Conservation (phyloP, 371 early-diverging fungal species). For the Saksenaea vasiformis region DNA sequence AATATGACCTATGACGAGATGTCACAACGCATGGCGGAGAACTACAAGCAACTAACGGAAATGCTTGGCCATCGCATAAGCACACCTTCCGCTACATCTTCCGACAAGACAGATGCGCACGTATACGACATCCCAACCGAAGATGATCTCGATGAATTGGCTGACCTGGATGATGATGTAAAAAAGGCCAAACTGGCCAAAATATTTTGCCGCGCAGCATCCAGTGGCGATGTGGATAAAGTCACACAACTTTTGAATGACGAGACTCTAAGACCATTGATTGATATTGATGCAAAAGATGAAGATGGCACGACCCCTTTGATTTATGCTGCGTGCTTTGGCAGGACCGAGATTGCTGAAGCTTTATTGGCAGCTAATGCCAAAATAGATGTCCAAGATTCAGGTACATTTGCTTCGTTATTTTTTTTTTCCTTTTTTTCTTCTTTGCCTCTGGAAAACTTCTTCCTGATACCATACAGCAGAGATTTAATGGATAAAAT, state of each 20-base stretch:
- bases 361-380: slow-evolving; percentile 79
- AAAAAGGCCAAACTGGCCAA: slow-evolving; percentile 51
- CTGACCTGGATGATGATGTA: slow-evolving; percentile 39
- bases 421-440: slow-evolving; percentile 16
- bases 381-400: slow-evolving; percentile 76
- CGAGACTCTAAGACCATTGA: slow-evolving; percentile 41
- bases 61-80: slow-evolving; percentile 28
- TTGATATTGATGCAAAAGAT: slow-evolving; percentile 83
- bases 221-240: slow-evolving; percentile 92
- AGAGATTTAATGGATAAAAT: slow-evolving; percentile 1
- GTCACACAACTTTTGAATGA: slow-evolving; percentile 67
- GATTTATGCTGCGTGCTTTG: slow-evolving; percentile 90
- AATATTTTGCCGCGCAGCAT: slow-evolving; percentile 62
- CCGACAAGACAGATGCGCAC: slow-evolving; percentile 4
- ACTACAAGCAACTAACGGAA: slow-evolving; percentile 38
- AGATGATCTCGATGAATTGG: slow-evolving; percentile 6
- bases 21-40: slow-evolving; percentile 45
- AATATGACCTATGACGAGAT: slow-evolving; percentile 51
- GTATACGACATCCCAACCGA: slow-evolving; percentile 4
- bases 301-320: slow-evolving; percentile 85
- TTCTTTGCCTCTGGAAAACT: not conserved
- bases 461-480: slow-evolving; percentile 10
- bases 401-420: slow-evolving; percentile 28
- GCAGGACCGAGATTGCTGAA: slow-evolving; percentile 69
- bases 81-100: slow-evolving; percentile 14